These are phyloP conservation scores for Gentiana macrophylla DNA, from an alignment of 257 asterid species.

Conservation along the genomic window DNA sequence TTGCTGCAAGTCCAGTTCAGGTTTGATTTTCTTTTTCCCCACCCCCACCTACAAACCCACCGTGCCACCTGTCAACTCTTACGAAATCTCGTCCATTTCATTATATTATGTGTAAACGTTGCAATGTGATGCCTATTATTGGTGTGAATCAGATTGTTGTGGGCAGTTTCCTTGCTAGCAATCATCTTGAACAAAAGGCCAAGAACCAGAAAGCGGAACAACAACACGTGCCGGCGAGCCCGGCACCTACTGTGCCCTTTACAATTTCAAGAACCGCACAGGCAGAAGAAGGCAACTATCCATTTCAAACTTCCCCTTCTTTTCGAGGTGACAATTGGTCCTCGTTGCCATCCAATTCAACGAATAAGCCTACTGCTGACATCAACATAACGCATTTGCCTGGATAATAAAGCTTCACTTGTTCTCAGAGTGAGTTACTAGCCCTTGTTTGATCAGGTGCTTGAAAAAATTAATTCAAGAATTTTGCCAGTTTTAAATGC, in stretches of 20 bases:
- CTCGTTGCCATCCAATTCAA: conserved; percentile 23
- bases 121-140: background rate
- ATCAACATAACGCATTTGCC: conserved; percentile 40
- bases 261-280: conserved; percentile 30
- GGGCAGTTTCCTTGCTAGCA: conserved; percentile 81
- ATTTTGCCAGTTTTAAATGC: too few relatives aligned
- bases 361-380: conserved; percentile 41
- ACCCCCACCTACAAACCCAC: too few relatives aligned
- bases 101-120: too few relatives aligned
- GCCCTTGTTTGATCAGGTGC: too few relatives aligned
- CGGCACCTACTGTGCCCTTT: conserved; percentile 27
- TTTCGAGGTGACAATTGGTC: conserved; percentile 77
- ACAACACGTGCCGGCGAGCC: conserved; percentile 4
- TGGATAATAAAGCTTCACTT: conserved; percentile 9
- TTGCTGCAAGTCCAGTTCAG: conserved; percentile 92
- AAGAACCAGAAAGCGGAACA: conserved; percentile 51
- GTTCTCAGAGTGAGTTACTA: too few relatives aligned
- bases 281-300: conserved; percentile 34
- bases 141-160: conserved; percentile 51
- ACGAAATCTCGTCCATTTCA: too few relatives aligned
- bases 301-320: conserved; percentile 38
- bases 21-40: conserved; percentile 15
- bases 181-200: conserved; percentile 55
- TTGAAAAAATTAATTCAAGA: too few relatives aligned
- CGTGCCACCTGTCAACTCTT: too few relatives aligned